A percentile compares a stretch with the other conserved stretches of the same genome.
Conservation (phyloP, 2,329 filamentous ascomycete species). For the Neofusicoccum cordaticola region DNA sequence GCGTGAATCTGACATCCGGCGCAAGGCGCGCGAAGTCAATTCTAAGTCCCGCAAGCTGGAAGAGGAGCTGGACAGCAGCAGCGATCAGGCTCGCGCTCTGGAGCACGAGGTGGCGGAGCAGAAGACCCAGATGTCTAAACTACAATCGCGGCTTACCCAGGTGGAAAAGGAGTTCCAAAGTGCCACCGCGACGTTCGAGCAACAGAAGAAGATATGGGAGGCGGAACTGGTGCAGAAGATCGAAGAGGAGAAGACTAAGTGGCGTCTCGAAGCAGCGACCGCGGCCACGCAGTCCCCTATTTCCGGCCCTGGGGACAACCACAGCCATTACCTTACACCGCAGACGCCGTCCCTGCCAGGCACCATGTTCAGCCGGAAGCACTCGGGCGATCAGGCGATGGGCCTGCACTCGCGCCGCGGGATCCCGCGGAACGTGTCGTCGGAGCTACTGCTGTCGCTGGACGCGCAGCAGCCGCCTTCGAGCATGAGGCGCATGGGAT, state of each 20-base stretch:
- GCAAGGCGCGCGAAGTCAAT: constrained; percentile 83
- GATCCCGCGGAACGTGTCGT: constrained; percentile 31
- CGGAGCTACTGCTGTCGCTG: constrained; percentile 28
- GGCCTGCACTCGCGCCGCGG: constrained; percentile 32
- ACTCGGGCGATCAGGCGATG: constrained; percentile 34
- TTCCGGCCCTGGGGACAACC: not conserved
- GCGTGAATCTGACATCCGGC: constrained; percentile 82
- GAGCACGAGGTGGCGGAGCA: constrained; percentile 63
- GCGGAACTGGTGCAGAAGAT: constrained; percentile 56
- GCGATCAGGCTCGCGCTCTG: constrained; percentile 60
- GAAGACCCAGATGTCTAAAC: constrained; percentile 57
- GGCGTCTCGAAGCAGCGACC: constrained; percentile 48
- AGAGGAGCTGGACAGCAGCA: constrained; percentile 75
- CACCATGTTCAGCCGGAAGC: constrained; percentile 34
- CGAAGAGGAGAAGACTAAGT: constrained; percentile 64
- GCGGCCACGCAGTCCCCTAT: not conserved
- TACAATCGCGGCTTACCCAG: constrained; percentile 65
- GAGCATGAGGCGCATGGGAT: constrained; percentile 33
- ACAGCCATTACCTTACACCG: not conserved
- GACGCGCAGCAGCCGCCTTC: constrained; percentile 34
- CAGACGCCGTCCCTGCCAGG: constrained; percentile 11
- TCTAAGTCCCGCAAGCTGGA: constrained; percentile 66
- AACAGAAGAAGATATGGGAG: constrained; percentile 60
- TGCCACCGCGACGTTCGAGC: constrained; percentile 53
- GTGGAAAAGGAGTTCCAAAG: constrained; percentile 62